Evolutionary conservation across 192 early-diverging fungal species (phyloP), one percentile per base, ranked within the genome.

Genomic region (Backusella luteola): DNA sequence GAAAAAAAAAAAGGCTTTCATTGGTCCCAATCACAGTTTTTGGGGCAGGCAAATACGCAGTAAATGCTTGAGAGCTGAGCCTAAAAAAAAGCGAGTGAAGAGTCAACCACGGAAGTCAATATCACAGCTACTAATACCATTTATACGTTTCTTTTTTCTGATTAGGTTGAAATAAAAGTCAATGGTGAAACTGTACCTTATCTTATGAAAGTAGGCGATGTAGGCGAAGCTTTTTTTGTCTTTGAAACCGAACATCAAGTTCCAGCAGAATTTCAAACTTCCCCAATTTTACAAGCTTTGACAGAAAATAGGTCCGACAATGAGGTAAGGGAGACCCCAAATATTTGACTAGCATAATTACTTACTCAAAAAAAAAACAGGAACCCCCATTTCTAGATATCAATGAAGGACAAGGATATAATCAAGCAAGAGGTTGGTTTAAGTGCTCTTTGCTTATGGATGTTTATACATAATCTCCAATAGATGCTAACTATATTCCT

Each of bases 211-310:
- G 91, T 99, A 4, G 95, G 97, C 12, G 98, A 98, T 67, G 94
- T 94, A 14, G 98, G 98, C 34, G 98, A 99, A 80, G 96, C 95
- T 23, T 99, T 99, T 80, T 99, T 99, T 84, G 96, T 99, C 5
- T 87, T 98, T 35, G 94, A 98, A 78, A 94, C 95, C 0, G 94
- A 97, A 35, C 88, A 93, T 72, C 90, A 93, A 41, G 96, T 97
- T 17, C 96, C 96, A 29, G 90, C 90, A 68, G 96, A 97, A 78
- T 95, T 96, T 76, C 95, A 93, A 72, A 99, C 98, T 9, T 97
- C 96, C 8, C 98, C 98, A 2, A 92, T 98, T 56, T 87, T 88
- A 12, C 88, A 87, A 14, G 91, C 93, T 7, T 41, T 77, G 14
- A 39, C 66, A 26, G 81, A 82, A 38, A 63, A 63, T 66, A 73